Evolutionary conservation across 495 filamentous ascomycete species (phyloP), one percentile per base, ranked within the genome.

Genomic region (Annulohypoxylon moriforme): DNA sequence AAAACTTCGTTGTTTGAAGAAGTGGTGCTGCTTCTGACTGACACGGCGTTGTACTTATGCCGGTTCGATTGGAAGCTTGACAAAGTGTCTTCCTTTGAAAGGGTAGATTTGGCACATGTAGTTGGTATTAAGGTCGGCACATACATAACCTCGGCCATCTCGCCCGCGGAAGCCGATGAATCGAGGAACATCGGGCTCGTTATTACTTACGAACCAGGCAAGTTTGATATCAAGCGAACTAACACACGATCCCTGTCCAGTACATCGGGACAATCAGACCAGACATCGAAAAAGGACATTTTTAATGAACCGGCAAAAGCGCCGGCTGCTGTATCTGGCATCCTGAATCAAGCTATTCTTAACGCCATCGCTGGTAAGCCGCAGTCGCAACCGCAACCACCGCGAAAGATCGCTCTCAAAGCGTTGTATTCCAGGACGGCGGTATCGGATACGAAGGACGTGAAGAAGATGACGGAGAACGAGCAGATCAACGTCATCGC

Each of bases 1-100:
- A 85, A 89, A 7, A 88, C 90, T 52, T 90, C 87, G 0, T 90
- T 92, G 0, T 91, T 98, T 58, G 92, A 94, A 68, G 96, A 99
- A 75, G 89, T 87, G 0, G 91, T 98, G 0, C 84, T 98, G 1
- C 84, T 99, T 2, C 84, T 99, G 7, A 99, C 95, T 4, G 90
- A 97, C 60, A 82, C 84, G 5, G 94, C 93, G 1, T 77, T 98
- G 5, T 99, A 98, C 74, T 88, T 90, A 52, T 96, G 94, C 75
- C 87, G 91, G 16, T 95, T 98, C 69, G 94, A 98, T 79, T 97
- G 93, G 92, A 90, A 91, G 67, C 87, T 93, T 4, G 94, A 97
- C 81, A 98, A 97, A 79, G 92, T 98, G 0, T 87, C 89, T 0
- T 93, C 90, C 0, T 98, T 97, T 73, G 93, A 97, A 78, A 84